A percentile compares a stretch with the other conserved stretches of the same genome.
phyloP scores from a whole-genome alignment of 106 monocot species.

The Cymbidium sinense region DNA sequence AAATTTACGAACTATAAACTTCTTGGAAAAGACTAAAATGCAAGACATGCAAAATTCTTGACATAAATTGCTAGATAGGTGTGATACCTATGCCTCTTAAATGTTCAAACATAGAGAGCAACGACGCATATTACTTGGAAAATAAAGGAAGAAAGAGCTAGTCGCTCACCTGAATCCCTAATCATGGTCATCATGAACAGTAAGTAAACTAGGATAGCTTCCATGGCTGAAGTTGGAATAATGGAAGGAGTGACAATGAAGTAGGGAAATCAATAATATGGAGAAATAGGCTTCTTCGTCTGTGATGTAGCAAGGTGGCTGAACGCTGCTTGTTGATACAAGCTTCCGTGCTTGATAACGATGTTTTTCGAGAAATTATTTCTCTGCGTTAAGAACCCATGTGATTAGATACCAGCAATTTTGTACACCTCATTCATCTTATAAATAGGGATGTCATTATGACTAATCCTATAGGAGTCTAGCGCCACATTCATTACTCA shows the following conservation, averaged over 20 bases:
- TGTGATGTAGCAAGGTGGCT: neutral
- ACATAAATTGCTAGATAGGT: neutral
- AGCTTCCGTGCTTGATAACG: neutral
- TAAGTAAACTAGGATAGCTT: slow-evolving; percentile 10
- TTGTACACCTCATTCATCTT: too few species aligned
- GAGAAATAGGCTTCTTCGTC: neutral
- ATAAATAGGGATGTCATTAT: too few species aligned
- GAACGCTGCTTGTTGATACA: neutral
- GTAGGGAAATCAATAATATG: neutral
- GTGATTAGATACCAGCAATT: too few species aligned
- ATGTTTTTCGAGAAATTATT: too few species aligned
- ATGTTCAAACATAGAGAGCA: neutral
- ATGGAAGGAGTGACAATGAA: neutral
- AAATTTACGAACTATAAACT: neutral
- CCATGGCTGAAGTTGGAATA: neutral
- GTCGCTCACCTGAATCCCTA: slow-evolving; percentile 27
- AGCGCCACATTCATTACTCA: too few species aligned
- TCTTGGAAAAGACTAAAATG: neutral
- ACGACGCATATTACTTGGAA: neutral
- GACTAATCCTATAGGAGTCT: too few species aligned
- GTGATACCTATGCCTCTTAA: neutral
- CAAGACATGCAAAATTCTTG: neutral
- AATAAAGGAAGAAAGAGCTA: neutral
- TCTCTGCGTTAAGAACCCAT: too few species aligned
- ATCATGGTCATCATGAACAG: slow-evolving; percentile 26